Conservation (phyloP, 192 early-diverging fungal genomes). For the Haplosporangium gracile region DNA sequence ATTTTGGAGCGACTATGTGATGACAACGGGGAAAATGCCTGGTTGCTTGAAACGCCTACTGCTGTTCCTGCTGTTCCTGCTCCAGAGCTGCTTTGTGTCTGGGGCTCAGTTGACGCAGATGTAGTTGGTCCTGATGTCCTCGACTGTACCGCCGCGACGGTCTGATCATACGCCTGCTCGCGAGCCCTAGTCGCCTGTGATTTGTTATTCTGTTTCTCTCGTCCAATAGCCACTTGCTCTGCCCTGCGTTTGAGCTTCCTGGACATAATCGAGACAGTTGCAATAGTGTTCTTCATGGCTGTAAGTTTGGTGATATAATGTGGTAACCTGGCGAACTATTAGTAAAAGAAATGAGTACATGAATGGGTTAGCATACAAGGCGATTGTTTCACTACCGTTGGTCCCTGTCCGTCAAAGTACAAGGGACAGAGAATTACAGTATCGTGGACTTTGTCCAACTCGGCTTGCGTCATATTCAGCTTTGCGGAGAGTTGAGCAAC, state of each 20-base stretch:
- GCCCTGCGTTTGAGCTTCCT: slow-evolving; percentile 36
- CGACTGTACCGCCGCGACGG: slow-evolving; percentile 24
- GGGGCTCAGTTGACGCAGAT: not conserved
- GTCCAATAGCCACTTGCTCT: slow-evolving; percentile 38
- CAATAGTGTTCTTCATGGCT: slow-evolving; percentile 51
- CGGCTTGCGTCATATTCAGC: slow-evolving; percentile 23
- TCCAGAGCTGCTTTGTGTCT: not conserved
- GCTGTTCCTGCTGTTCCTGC: not conserved
- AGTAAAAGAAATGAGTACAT: not conserved
- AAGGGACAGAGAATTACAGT: slow-evolving; percentile 23
- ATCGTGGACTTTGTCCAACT: slow-evolving; percentile 44
- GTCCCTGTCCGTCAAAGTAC: not conserved
- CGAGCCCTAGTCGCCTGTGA: slow-evolving; percentile 19
- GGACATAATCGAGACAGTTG: slow-evolving; percentile 16
- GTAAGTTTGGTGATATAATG: slow-evolving; percentile 45
- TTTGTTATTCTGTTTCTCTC: slow-evolving; percentile 40
- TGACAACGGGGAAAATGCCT: not conserved
- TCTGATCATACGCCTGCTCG: slow-evolving; percentile 51
- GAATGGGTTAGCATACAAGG: not conserved
- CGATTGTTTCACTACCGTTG: not conserved
- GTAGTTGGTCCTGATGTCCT: not conserved
- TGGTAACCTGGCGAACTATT: slow-evolving; percentile 46
- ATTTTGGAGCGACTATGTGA: no score
- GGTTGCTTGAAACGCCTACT: not conserved
- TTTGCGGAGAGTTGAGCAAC: slow-evolving; percentile 34